A percentile compares a stretch with the other conserved stretches of the same genome.
Evolutionary conservation across 2,329 filamentous ascomycete genomes (phyloP).

Genomic region (Xylaria polymorpha): DNA sequence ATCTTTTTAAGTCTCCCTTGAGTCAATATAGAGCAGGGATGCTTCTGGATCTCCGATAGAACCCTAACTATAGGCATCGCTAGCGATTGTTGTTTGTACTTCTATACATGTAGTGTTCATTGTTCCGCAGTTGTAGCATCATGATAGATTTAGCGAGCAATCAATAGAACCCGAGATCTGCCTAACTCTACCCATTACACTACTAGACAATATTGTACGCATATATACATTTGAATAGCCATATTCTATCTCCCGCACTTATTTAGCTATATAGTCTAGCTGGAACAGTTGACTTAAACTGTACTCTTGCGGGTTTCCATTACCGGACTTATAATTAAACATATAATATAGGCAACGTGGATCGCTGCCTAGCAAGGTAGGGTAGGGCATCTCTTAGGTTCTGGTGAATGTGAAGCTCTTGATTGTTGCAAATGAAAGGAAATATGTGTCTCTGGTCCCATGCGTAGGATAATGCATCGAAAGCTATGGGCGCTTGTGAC

Average conservation of each 20-base stretch:
- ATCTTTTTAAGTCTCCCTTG: constrained; percentile 38
- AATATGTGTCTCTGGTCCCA: constrained; percentile 2
- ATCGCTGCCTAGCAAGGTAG: not conserved
- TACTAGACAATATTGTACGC: too few relatives aligned
- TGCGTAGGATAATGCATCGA: constrained; percentile 8
- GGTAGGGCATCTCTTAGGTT: not conserved
- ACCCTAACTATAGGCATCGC: not conserved
- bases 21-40: not conserved
- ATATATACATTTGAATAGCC: too few relatives aligned
- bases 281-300: too few relatives aligned
- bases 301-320: too few relatives aligned
- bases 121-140: not conserved
- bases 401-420: constrained; percentile 2
- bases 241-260: too few relatives aligned
- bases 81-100: not conserved
- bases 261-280: too few relatives aligned
- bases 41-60: not conserved
- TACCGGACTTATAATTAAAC: too few relatives aligned
- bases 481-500: not conserved
- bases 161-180: not conserved
- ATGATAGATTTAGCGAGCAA: constrained; percentile 11
- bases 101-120: not conserved
- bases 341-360: not conserved
- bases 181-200: not conserved
- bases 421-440: constrained; percentile 4